A percentile compares a stretch with the other conserved stretches of the same genome.
These are phyloP conservation scores for Cryptococcus sp. DNA, from an alignment of 1,284 basidiomycete species.

Conservation along the genomic window DNA sequence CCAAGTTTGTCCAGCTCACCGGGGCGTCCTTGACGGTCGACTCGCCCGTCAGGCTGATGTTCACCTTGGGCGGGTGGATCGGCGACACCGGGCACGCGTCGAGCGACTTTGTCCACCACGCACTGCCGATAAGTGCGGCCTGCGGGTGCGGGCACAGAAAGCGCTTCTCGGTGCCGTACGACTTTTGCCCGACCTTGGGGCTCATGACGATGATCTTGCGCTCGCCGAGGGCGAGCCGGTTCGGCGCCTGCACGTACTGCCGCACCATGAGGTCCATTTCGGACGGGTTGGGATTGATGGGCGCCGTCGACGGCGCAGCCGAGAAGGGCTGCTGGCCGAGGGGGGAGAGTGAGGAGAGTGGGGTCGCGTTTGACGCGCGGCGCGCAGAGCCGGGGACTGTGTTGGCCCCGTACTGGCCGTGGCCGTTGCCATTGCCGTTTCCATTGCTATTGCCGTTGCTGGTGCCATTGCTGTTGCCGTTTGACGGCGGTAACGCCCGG, in stretches of 20 bases:
- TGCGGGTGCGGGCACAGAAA: slow-evolving; percentile 96
- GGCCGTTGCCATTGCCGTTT: background rate
- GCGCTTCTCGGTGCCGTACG: slow-evolving; percentile 92
- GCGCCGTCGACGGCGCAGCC: background rate
- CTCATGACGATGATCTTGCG: slow-evolving; percentile 93
- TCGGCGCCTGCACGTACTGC: slow-evolving; percentile 71
- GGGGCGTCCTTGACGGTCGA: slow-evolving; percentile 61
- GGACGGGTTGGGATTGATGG: slow-evolving; percentile 1
- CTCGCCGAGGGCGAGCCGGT: slow-evolving; percentile 86
- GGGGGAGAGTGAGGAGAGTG: background rate
- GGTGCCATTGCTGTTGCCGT: too few relatives aligned
- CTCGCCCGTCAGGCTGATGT: slow-evolving; percentile 88
- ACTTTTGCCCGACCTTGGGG: slow-evolving; percentile 93
- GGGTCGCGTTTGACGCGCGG: background rate
- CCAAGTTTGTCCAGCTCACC: slow-evolving; percentile 42
- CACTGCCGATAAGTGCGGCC: slow-evolving; percentile 88
- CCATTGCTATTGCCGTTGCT: too few relatives aligned
- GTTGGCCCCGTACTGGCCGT: too few relatives aligned
- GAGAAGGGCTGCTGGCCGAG: background rate
- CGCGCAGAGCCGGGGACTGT: background rate
- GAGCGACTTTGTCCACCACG: slow-evolving; percentile 68
- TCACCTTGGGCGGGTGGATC: slow-evolving; percentile 68
- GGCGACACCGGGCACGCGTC: slow-evolving; percentile 39
- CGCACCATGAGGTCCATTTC: slow-evolving; percentile 22
- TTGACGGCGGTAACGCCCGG: slow-evolving; percentile 12